Evolutionary conservation across 1,284 basidiomycete genomes (phyloP).

Genomic region (Cutaneotrichosporon mucoides): DNA sequence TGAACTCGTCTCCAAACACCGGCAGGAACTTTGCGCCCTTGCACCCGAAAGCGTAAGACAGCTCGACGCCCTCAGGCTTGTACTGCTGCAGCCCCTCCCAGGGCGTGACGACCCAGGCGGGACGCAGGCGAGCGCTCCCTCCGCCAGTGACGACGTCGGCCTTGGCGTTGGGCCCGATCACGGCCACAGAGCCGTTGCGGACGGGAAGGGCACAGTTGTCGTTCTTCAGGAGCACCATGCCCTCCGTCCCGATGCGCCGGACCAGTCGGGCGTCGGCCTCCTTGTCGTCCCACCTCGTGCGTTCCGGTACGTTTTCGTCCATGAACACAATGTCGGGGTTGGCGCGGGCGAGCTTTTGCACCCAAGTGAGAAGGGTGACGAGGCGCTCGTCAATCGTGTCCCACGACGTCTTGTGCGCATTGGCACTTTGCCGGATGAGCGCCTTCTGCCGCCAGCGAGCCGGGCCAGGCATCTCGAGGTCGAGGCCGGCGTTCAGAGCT

Average conservation of each 20-base stretch:
- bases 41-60: constrained; percentile 51
- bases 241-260: constrained; percentile 48
- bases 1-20: constrained; percentile 22
- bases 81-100: constrained; percentile 55
- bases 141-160: constrained; percentile 56
- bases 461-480: constrained; percentile 47
- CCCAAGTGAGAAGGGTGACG: constrained; percentile 43
- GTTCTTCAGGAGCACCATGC: constrained; percentile 59
- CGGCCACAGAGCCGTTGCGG: constrained; percentile 49
- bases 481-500: constrained; percentile 65
- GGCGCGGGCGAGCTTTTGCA: constrained; percentile 23
- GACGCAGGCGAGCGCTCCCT: constrained; percentile 54
- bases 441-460: constrained; percentile 22
- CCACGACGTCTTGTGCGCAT: constrained; percentile 55
- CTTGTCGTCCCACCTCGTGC: constrained; percentile 20
- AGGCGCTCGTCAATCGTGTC: constrained; percentile 23
- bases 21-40: constrained; percentile 24
- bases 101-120: constrained; percentile 55
- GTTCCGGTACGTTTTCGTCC: constrained; percentile 16
- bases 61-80: constrained; percentile 38
- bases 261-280: constrained; percentile 25
- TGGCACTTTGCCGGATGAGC: constrained; percentile 57
- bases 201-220: constrained; percentile 26
- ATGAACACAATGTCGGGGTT: constrained; percentile 31
- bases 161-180: constrained; percentile 61